These are phyloP conservation scores for Leccinellum albellum DNA, from an alignment of 768 basidiomycete species.

Conservation along the genomic window DNA sequence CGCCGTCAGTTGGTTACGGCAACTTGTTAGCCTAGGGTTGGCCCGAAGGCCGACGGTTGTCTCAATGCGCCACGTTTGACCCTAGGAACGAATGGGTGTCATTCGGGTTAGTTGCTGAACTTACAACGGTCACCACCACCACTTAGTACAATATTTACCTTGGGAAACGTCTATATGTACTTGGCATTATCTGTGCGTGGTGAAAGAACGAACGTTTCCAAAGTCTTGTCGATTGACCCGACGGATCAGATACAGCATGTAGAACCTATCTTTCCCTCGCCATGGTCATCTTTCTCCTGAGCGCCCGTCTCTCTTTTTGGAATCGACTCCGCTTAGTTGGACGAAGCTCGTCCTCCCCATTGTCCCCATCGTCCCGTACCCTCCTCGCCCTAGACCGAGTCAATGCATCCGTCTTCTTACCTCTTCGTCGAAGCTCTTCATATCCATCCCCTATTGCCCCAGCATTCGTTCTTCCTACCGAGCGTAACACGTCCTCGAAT, in stretches of 20 bases:
- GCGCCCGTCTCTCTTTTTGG: slow-evolving; percentile 39
- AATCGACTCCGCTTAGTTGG: slow-evolving; percentile 39
- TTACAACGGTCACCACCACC: background rate
- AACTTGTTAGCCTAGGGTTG: slow-evolving; percentile 15
- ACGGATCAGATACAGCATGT: background rate
- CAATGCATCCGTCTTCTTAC: slow-evolving; percentile 60
- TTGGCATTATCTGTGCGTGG: background rate
- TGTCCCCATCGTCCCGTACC: slow-evolving; percentile 18
- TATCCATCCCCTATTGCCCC: slow-evolving; percentile 66
- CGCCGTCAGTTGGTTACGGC: background rate
- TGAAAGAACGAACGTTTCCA: background rate
- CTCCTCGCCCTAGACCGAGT: slow-evolving; percentile 49
- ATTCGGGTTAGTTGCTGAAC: background rate
- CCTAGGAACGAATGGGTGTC: background rate
- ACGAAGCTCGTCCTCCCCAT: slow-evolving; percentile 27
- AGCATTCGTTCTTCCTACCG: slow-evolving; percentile 45
- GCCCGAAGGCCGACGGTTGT: background rate
- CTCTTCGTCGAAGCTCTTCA: slow-evolving; percentile 68
- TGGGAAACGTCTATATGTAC: background rate
- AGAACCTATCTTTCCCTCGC: slow-evolving; percentile 14
- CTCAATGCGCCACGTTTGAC: slow-evolving; percentile 16
- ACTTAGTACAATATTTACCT: background rate
- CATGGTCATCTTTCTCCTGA: slow-evolving; percentile 29
- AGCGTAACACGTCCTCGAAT: slow-evolving; percentile 74
- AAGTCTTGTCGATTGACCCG: background rate